Percentiles rank a stretch among this genome's conserved stretches.
Conservation (phyloP, 208 protist genomes). For the Tritrichomonas foetus region DNA sequence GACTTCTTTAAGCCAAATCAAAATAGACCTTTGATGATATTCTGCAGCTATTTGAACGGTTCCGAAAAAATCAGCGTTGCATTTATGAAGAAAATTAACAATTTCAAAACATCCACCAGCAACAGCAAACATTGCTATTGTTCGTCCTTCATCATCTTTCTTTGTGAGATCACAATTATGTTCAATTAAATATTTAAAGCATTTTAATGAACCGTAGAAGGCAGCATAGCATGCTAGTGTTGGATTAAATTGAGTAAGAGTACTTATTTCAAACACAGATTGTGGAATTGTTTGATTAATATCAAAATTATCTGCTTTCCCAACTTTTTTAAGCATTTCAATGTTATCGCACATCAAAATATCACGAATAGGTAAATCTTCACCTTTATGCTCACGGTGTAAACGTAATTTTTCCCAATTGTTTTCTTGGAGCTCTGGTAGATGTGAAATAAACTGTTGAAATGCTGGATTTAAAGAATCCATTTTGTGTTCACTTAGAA, state of each 20-base stretch:
- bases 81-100: neutral
- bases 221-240: neutral
- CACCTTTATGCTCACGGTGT: no score
- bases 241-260: neutral
- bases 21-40: neutral
- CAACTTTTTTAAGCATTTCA: neutral
- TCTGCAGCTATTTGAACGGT: neutral
- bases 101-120: neutral
- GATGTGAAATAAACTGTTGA: no score
- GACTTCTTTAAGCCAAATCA: neutral
- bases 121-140: neutral
- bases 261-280: neutral
- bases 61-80: neutral
- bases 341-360: no score
- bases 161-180: neutral
- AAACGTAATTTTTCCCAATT: no score
- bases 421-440: no score
- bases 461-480: no score
- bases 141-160: neutral
- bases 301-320: neutral
- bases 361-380: no score
- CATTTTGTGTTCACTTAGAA: no score
- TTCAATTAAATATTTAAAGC: slow-evolving; percentile 7
- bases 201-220: neutral
- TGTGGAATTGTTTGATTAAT: neutral